phyloP scores from a whole-genome alignment of 2,329 filamentous ascomycete species.

The Trichoderma harzianum region DNA sequence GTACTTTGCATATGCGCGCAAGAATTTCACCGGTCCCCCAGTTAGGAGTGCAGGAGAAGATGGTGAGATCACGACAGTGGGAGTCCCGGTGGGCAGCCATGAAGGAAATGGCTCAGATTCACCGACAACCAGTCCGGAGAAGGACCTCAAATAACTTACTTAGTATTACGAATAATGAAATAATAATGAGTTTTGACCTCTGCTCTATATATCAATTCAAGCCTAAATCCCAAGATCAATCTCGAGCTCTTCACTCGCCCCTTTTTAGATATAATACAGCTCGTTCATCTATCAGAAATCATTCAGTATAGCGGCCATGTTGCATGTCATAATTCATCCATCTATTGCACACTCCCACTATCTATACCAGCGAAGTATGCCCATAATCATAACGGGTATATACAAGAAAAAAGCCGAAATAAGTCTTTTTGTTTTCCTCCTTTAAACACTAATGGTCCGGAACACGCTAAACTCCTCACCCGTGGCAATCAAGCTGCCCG shows the following conservation, averaged over 20 bases:
- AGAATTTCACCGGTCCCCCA: slow-evolving; percentile 60
- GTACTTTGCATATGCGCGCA: slow-evolving; percentile 62
- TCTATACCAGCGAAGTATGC: slow-evolving; percentile 13
- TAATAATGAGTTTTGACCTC: background rate
- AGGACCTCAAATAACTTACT: background rate
- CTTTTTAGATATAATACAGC: background rate
- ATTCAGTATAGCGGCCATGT: background rate
- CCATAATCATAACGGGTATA: slow-evolving; percentile 17
- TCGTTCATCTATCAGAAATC: background rate
- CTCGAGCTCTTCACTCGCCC: background rate
- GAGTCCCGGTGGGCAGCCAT: background rate
- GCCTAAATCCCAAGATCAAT: background rate
- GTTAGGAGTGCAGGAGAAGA: slow-evolving; percentile 21
- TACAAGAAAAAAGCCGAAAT: background rate
- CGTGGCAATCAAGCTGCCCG: slow-evolving; percentile 83
- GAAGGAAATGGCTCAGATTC: slow-evolving; percentile 11
- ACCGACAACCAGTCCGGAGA: background rate
- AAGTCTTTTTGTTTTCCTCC: background rate
- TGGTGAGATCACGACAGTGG: background rate
- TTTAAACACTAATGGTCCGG: slow-evolving; percentile 76
- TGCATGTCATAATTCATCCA: slow-evolving; percentile 13
- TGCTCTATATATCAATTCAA: background rate
- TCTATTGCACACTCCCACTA: slow-evolving; percentile 14
- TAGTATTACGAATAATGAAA: background rate
- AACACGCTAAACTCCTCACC: slow-evolving; percentile 86